phyloP scores from a whole-genome alignment of 805 yeast genomes.

The Tetrapisispora phaffii region DNA sequence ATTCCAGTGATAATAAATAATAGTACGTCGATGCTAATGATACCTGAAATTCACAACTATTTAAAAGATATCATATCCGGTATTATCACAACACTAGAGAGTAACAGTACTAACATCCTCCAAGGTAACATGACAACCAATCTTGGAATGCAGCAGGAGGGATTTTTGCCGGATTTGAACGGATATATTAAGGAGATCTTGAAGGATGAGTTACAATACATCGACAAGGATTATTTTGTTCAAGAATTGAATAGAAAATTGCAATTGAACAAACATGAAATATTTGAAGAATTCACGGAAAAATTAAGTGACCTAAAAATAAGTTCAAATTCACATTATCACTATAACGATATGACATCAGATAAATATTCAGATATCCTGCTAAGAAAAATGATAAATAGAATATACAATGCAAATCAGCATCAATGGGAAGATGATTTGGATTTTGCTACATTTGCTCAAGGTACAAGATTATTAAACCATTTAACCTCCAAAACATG shows the following conservation, averaged over 20 bases:
- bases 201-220: slow-evolving; percentile 24
- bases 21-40: slow-evolving; percentile 18
- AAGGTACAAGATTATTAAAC: slow-evolving; percentile 32
- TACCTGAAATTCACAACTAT: slow-evolving; percentile 25
- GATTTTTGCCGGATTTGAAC: slow-evolving; percentile 13
- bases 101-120: neutral
- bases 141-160: neutral
- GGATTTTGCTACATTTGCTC: slow-evolving; percentile 28
- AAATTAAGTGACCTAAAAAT: slow-evolving; percentile 4
- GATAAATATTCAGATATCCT: slow-evolving; percentile 14
- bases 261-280: slow-evolving; percentile 20
- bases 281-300: slow-evolving; percentile 18
- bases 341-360: neutral
- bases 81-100: slow-evolving; percentile 10
- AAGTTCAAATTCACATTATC: neutral
- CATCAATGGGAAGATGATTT: slow-evolving; percentile 30
- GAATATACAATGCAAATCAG: slow-evolving; percentile 25
- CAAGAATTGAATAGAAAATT: slow-evolving; percentile 21
- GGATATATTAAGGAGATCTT: slow-evolving; percentile 25
- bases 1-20: slow-evolving; percentile 25
- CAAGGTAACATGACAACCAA: neutral
- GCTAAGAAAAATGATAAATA: slow-evolving; percentile 21
- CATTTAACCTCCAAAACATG: slow-evolving; percentile 30
- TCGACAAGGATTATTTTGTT: slow-evolving; percentile 22
- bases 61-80: slow-evolving; percentile 7